Base-by-base conservation (phyloP, 108 stramenopile species). In the Cylindrotheca fusiformis region DNA sequence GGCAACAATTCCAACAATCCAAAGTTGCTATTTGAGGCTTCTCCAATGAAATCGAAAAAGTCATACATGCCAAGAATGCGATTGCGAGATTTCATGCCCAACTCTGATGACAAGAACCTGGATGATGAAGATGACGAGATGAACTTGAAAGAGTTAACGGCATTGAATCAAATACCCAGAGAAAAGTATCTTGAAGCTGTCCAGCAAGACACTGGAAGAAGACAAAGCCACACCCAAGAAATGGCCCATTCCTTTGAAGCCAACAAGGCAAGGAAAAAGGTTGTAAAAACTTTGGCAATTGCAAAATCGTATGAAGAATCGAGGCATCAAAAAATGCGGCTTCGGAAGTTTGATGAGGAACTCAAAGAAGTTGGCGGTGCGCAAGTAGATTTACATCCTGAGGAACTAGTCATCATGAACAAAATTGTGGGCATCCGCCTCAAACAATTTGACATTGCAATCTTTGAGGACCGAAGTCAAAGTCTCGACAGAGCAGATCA, bases 51-150 rank as follows among this genome's bases (percentile, higher is more conserved):
- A n/a, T 14, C 36, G 14, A 41, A 6, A 10, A 41, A 41, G 14
- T 41, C 36, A 30, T 67, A 66, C 30, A 52, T 67, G 1, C 72
- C 72, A 28, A 44, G 68, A 31, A 70, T 65, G 69, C 68, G 53
- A 31, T 48, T 78, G 33, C 33, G 63, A 48, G 68, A 59, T 29
- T 75, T 75, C 49, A 22, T 33, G 17, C 51, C 51, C n/a, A 30
- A 63, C 24, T 10, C 36, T 10, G 66, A 48, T 18, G 24, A 61
- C 14, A 47, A 4, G 12, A 2, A 57, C 17, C 30, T 47, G 0
- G 55, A 29, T 24, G 44, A n/a, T 19, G 41, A 47, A 18, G 41
- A 29, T 27, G 54, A 66, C 2, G 10, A 51, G 1, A 30, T 31
- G 6, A 30, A 63, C 0, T 14, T 14, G 6, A 14, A 41, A 41